A percentile compares a stretch with the other conserved stretches of the same genome.
Conservation (phyloP, 2,329 filamentous ascomycete species). For the Phoma sp. region DNA sequence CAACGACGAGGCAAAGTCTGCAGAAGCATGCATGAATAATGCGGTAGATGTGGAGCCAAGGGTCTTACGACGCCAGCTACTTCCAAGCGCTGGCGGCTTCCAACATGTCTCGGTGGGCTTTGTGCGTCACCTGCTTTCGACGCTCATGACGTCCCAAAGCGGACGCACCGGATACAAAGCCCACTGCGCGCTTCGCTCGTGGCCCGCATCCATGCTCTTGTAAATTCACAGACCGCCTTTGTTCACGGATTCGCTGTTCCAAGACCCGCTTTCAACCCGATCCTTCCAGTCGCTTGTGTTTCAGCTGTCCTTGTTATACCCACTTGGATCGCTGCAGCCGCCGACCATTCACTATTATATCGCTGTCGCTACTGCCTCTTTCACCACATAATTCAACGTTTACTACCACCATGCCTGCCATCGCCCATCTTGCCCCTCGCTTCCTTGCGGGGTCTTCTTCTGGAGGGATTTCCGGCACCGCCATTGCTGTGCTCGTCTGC, state of each 20-base stretch:
- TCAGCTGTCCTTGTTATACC: slow-evolving; percentile 14
- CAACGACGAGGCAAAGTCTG: slow-evolving; percentile 4
- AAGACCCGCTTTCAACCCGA: slow-evolving; percentile 19
- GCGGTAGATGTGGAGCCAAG: slow-evolving; percentile 7
- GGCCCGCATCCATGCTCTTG: slow-evolving; percentile 19
- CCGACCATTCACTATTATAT: slow-evolving; percentile 5
- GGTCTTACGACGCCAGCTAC: slow-evolving; percentile 7
- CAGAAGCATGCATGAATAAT: slow-evolving; percentile 17
- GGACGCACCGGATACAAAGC: slow-evolving; percentile 30
- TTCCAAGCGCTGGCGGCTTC: slow-evolving; percentile 24
- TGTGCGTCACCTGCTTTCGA: slow-evolving; percentile 22
- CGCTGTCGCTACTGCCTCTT: neutral
- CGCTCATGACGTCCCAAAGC: slow-evolving; percentile 27
- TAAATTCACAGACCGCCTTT: slow-evolving; percentile 21
- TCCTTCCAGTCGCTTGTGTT: slow-evolving; percentile 18
- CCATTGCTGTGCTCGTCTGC: slow-evolving; percentile 34
- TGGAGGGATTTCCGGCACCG: slow-evolving; percentile 22
- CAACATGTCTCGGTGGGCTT: slow-evolving; percentile 12
- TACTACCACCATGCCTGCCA: slow-evolving; percentile 24
- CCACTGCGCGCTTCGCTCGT: slow-evolving; percentile 21
- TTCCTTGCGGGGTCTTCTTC: slow-evolving; percentile 16
- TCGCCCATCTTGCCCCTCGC: slow-evolving; percentile 24
- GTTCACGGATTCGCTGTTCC: slow-evolving; percentile 16
- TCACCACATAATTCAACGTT: neutral
- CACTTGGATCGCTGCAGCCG: slow-evolving; percentile 15